Base-by-base conservation (phyloP, 331 rosid species). In the Arachis monticola region DNA sequence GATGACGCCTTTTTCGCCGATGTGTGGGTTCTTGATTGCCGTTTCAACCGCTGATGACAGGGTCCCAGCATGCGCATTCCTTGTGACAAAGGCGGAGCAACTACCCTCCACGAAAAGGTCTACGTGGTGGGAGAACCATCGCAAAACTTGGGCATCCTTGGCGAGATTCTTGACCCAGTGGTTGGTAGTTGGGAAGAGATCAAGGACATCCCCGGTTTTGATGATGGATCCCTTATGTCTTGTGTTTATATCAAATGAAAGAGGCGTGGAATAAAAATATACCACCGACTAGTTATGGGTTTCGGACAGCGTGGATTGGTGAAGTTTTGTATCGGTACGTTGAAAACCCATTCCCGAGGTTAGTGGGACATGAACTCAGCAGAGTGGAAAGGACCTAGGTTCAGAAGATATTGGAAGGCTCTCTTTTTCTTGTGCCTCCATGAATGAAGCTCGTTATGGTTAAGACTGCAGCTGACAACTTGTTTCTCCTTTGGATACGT, bases 21-120 rank as follows among this genome's bases (percentile, higher is more conserved):
- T 12, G 88, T 83, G 0, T 88, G 90, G 90, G 7, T 82, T 45
- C 88, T 88, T 2, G 92, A 88, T 67, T 85, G 90, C 71, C 87
- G 87, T 48, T 77, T 59, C 82, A 77, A 82, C 74, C 72, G 42
- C 8, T 85, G 92, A 90, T 73, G 22, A 2, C 69, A 32, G 2
- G 84, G 81, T 6, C 85, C 90, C 4, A 63, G 32, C 30, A 88
- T 88, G 90, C 75, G 79, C 31, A 79, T 74, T 35, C 82, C 77
- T 4, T 86, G 87, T 3, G 85, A 83, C 40, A 79, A 79, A 41
- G 74, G 85, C 40, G 83, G 86, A 0, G 85, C 84, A 0, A 86
- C 85, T 0, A 85, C 77, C 0, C 70, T 83, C 6, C 77, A 82
- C 31, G 85, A 86, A 1, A 85, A 48, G 67, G 41, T 85, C 46